phyloP scores from a whole-genome alignment of 768 basidiomycete species.

The Chalciporus chontae region DNA sequence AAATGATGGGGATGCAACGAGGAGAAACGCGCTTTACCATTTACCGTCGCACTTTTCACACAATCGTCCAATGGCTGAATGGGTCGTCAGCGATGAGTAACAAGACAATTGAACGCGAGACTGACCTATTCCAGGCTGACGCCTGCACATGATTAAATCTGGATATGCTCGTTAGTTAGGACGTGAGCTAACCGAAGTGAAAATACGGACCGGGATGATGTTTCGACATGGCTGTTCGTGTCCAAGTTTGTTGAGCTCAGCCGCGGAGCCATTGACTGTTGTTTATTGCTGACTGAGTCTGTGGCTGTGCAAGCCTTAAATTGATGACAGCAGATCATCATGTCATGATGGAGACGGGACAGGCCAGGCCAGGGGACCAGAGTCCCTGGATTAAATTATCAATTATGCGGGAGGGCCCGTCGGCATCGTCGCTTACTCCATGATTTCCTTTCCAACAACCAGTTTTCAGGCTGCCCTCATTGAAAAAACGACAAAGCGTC shows the following conservation, averaged over 20 bases:
- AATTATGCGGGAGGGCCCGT: no score
- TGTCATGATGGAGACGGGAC: no score
- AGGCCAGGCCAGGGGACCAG: no score
- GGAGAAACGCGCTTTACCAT: conserved; percentile 66
- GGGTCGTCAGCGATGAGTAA: conserved; percentile 8
- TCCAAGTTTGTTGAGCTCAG: background rate
- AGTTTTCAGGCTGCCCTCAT: conserved; percentile 30
- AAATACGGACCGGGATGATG: conserved; percentile 72
- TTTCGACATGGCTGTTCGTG: conserved; percentile 64
- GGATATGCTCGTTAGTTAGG: background rate
- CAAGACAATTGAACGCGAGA: conserved; percentile 3
- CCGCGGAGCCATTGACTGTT: conserved; percentile 10
- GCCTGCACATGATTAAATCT: conserved; percentile 99
- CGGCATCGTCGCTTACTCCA: no score
- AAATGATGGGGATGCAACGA: background rate
- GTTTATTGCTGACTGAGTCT: background rate
- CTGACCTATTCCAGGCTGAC: conserved; percentile 95
- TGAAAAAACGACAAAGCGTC: conserved; percentile 14
- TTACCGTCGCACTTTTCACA: conserved; percentile 99
- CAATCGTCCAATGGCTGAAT: conserved; percentile 88
- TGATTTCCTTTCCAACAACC: conserved; percentile 32
- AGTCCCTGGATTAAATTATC: no score
- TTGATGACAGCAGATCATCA: no score
- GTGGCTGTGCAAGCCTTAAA: conserved; percentile 16
- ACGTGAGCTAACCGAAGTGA: background rate